A percentile compares a stretch with the other conserved stretches of the same genome.
Evolutionary conservation across 495 filamentous ascomycete genomes (phyloP).

Genomic region (Neurospora sp.): DNA sequence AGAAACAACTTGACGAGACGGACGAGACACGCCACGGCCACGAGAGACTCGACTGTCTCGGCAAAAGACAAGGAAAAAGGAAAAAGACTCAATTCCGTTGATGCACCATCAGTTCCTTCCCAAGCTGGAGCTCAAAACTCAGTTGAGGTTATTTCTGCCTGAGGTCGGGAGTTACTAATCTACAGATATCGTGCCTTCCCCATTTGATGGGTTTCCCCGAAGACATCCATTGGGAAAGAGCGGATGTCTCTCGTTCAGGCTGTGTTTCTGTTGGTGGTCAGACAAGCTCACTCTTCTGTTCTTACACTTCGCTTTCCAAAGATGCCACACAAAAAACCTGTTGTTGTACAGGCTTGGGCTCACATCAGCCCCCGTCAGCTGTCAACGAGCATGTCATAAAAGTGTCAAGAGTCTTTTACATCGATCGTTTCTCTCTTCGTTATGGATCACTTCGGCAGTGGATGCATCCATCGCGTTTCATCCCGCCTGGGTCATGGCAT

Average conservation of each 20-base stretch:
- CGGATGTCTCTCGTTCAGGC: neutral
- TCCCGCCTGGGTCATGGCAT: neutral
- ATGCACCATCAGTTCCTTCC: neutral
- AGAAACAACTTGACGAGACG: neutral
- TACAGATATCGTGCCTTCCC: neutral
- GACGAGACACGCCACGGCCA: neutral
- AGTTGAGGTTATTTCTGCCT: neutral
- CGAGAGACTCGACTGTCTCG: neutral
- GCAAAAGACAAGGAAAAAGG: neutral
- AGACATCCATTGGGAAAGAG: neutral
- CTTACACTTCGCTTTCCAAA: neutral
- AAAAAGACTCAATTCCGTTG: neutral
- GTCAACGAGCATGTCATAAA: neutral
- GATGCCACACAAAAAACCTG: neutral
- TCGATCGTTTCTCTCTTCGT: neutral
- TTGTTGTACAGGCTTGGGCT: neutral
- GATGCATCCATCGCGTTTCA: neutral
- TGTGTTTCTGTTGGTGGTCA: neutral
- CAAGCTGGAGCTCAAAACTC: neutral
- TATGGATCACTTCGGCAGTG: neutral
- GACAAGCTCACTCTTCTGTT: neutral
- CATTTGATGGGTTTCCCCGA: neutral
- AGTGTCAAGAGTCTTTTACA: neutral
- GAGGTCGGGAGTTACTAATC: neutral
- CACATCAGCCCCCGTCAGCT: neutral